Percentiles rank a stretch among this genome's conserved stretches.
Conservation (phyloP, 306 rosid genomes). For the Vicia villosa region DNA sequence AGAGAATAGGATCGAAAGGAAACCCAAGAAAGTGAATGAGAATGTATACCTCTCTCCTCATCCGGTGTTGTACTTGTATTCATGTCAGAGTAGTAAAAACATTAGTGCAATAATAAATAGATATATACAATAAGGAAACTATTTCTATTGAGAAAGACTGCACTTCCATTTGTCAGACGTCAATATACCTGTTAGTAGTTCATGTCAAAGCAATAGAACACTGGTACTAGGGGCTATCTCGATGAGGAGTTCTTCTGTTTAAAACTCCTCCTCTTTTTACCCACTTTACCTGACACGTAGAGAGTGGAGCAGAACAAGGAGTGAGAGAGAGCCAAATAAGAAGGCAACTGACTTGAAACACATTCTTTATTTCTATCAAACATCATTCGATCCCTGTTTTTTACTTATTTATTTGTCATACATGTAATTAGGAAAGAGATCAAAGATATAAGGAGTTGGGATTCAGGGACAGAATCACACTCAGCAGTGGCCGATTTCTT, state of each 20-base stretch:
- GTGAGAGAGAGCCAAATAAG: constrained; percentile 12
- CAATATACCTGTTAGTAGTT: constrained; percentile 19
- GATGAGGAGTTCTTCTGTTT: constrained; percentile 5
- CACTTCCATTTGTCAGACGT: constrained; percentile 14
- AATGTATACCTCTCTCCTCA: not conserved
- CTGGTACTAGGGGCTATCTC: not conserved
- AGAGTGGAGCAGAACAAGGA: not conserved
- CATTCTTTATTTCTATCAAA: not conserved
- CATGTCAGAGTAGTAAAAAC: not conserved
- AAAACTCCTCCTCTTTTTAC: constrained; percentile 2
- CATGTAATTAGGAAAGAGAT: constrained; percentile 79
- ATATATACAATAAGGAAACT: not conserved
- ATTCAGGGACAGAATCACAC: constrained; percentile 96
- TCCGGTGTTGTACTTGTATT: not conserved
- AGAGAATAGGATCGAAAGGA: not conserved
- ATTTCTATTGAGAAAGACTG: not conserved
- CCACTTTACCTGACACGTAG: constrained; percentile 3
- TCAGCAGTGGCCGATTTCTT: constrained; percentile 99
- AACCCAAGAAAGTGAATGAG: not conserved
- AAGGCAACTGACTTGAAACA: constrained; percentile 24
- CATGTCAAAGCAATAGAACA: constrained; percentile 16
- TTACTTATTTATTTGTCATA: constrained; percentile 27
- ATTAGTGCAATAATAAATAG: constrained; percentile 3
- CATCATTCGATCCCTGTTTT: constrained; percentile 15
- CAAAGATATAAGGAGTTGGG: constrained; percentile 98